These are phyloP conservation scores for Tylopilus plumbeoviolaceoides DNA, from an alignment of 768 basidiomycete genomes.

Conservation along the genomic window DNA sequence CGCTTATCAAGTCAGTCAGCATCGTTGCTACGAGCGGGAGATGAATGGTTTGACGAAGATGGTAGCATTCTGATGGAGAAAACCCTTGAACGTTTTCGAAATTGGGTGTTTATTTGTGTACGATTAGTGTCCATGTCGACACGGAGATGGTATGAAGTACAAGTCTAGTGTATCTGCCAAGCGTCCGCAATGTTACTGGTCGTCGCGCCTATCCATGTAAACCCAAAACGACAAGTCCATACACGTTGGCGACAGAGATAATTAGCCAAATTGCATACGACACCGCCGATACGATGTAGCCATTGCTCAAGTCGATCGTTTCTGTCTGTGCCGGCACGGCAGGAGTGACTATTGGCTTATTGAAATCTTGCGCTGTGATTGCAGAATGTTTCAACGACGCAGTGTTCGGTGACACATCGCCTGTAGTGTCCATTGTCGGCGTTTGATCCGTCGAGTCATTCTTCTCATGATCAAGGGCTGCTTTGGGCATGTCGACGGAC, in stretches of 20 bases:
- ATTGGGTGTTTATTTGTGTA: conserved; percentile 6
- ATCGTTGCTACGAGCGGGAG: conserved; percentile 63
- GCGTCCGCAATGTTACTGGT: neutral
- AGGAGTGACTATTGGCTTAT: neutral
- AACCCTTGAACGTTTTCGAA: neutral
- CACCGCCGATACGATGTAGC: neutral
- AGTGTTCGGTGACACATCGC: neutral
- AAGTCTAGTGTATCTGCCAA: no score
- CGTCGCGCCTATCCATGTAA: neutral
- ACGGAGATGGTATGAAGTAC: no score
- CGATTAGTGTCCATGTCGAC: neutral
- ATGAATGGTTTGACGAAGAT: conserved; percentile 47
- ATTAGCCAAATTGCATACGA: neutral
- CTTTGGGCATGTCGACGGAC: neutral
- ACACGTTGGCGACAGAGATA: neutral
- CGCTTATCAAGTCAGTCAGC: conserved; percentile 60
- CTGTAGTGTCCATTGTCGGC: neutral
- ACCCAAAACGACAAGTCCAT: neutral
- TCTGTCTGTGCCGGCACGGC: neutral
- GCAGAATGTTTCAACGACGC: neutral
- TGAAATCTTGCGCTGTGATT: neutral
- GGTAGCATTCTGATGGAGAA: conserved; percentile 42
- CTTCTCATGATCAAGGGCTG: neutral
- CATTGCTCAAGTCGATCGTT: neutral
- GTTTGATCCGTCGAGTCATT: neutral